Conservation (phyloP, 2,329 filamentous ascomycete genomes). For the Penicillium sp. region DNA sequence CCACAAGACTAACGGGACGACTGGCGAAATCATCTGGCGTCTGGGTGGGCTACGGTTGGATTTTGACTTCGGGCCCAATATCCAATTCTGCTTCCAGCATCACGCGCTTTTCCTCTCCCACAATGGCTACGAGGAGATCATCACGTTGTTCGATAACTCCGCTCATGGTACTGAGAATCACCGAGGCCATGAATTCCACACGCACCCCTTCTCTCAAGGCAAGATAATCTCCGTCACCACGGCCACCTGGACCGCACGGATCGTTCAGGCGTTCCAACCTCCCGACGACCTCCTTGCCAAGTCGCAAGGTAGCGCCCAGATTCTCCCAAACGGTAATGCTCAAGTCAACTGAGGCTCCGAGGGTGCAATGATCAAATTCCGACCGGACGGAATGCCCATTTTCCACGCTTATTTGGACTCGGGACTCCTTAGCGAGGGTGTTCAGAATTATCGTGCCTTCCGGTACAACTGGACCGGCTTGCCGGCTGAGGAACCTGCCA, state of each 20-base stretch:
- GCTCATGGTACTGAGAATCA: conserved; percentile 46
- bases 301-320: conserved; percentile 59
- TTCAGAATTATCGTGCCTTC: conserved; percentile 47
- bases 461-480: conserved; percentile 46
- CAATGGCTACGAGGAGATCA: conserved; percentile 52
- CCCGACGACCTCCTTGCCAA: conserved; percentile 55
- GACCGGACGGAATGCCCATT: conserved; percentile 38
- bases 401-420: conserved; percentile 51
- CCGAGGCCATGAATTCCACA: conserved; percentile 41
- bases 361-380: conserved; percentile 47
- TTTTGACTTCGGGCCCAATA: conserved; percentile 48
- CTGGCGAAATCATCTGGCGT: conserved; percentile 54
- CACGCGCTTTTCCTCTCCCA: conserved; percentile 54
- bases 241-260: conserved; percentile 47
- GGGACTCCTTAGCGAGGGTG: conserved; percentile 43
- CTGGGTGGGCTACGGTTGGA: conserved; percentile 51
- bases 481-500: conserved; percentile 41
- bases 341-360: conserved; percentile 62
- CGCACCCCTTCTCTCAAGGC: conserved; percentile 49
- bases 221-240: conserved; percentile 53
- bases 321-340: conserved; percentile 57
- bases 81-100: conserved; percentile 56
- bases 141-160: conserved; percentile 60
- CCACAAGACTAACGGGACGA: conserved; percentile 53
- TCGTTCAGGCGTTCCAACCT: conserved; percentile 54